phyloP scores from a whole-genome alignment of 257 asterid species.

The Nicotiana undulata region DNA sequence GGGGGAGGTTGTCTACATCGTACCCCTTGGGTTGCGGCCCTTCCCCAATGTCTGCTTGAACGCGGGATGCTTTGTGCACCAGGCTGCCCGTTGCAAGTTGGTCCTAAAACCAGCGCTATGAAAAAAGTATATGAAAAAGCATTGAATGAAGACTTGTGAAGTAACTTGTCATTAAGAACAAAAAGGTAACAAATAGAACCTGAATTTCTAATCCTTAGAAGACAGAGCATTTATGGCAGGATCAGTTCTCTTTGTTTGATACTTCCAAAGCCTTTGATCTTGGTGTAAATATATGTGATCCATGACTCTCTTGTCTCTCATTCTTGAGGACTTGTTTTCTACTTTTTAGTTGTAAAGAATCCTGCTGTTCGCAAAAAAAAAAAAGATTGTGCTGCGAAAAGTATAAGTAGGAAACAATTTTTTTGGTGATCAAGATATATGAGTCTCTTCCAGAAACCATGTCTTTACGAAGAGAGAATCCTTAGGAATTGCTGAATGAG shows the following conservation, averaged over 20 bases:
- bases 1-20: too few species aligned
- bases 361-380: neutral
- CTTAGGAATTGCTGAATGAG: neutral
- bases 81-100: neutral
- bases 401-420: neutral
- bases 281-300: neutral
- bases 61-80: too few species aligned
- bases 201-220: neutral
- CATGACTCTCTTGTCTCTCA: neutral
- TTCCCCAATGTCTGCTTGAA: too few species aligned
- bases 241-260: neutral
- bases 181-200: neutral
- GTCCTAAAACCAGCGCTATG: neutral
- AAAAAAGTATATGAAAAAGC: neutral
- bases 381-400: neutral
- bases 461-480: neutral
- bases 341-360: neutral
- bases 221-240: neutral
- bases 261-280: neutral
- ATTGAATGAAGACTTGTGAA: neutral
- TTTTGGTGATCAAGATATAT: neutral
- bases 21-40: too few species aligned
- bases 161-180: neutral
- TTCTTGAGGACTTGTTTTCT: neutral
- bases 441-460: neutral